Evolutionary conservation across 2,329 filamentous ascomycete species (phyloP), one percentile per base, ranked within the genome.

Genomic region (Aspergillus texensis): DNA sequence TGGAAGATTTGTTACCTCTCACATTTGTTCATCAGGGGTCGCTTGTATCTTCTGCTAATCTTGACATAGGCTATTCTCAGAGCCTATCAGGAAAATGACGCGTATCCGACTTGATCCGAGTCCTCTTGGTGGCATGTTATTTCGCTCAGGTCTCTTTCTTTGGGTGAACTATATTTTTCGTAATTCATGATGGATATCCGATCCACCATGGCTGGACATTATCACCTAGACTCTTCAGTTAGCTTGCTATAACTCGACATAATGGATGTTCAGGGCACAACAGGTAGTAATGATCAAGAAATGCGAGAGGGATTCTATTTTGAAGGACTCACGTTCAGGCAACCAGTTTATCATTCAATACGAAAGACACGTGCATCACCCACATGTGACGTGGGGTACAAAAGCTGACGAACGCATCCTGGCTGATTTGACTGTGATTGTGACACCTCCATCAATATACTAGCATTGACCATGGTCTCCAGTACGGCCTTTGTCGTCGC

Each of bases 161-260:
- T 34, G 9, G 19, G 68, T 82, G 2, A 81, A 82, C 56, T 79
- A 78, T 43, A 21, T 36, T 36, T 16, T 16, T 36, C 1, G 14
- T 6, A 36, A 6, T 6, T 36, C 34, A 36, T 36, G 34, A 16
- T 11, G 32, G 4, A 34, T 34, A 34, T 34, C 32, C 34, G 14
- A 36, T 36, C 14, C 12, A 16, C 34, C 34, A 14, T 14, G 34
- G 8, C 34, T 41, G 39, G 16, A 41, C 16, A 41, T n/a, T 41
- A 14, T 36, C 36, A 41, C 6, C 39, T 41, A 19, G 39, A 41
- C 19, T n/a, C 39, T 41, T 41, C 6, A 8, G 14, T 41, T 41
- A 41, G 39, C 6, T 41, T 41, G 16, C 39, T 8, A 41, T 41
- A 14, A 16, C 39, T 41, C 14, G 34, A 36, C 14, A 36, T 14